Evolutionary conservation across 257 asterid genomes (phyloP), one percentile per base, ranked within the genome.

Genomic region (Apocynum venetum): DNA sequence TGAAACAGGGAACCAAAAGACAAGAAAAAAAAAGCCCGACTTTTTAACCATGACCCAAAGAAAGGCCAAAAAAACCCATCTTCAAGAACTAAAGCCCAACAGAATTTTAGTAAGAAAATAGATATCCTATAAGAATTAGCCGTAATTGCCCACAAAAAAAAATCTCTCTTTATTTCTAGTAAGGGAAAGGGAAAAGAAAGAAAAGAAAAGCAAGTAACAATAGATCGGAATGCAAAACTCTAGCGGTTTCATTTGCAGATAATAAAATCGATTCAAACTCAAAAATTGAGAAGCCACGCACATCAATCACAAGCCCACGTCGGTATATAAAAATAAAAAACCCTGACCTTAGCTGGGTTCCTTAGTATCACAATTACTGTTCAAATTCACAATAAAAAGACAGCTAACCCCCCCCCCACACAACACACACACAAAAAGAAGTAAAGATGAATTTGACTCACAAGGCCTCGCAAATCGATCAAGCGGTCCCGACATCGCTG

Each of bases 391-490:
- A 67, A 67, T 56, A 67, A 51, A 53, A 25, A 25, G 31, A 51
- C 52, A 2, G 25, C 4, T 20, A 25, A 17, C 6, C 20, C 1
- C 20, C 60, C 60, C 60, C 25, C n/a, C 4, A 6, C 60, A 15
- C 14, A 55, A 3, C 19, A 55, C 13, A 0, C n/a, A 4, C 15
- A 53, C 0, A 55, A 55, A 55, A 55, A 55, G 0, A 55, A 55
- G 0, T 35, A 69, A 51, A 79, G 41, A 59, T 9, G 61, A 66
- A 61, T 56, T 65, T 2, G 73, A 84, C 98, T 92, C 74, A 92
- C 97, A 92, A 78, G 97, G 97, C 87, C 92, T 88, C 49, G 97
- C 96, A 80, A 94, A 89, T 59, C 96, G 92, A 84, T 94, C 98
- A 86, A 94, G 82, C 47, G 97, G 98, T 79, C 98, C 98, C 40